These are phyloP conservation scores for Lasiodiplodia theobromae DNA, from an alignment of 2,329 filamentous ascomycete genomes.

Conservation along the genomic window DNA sequence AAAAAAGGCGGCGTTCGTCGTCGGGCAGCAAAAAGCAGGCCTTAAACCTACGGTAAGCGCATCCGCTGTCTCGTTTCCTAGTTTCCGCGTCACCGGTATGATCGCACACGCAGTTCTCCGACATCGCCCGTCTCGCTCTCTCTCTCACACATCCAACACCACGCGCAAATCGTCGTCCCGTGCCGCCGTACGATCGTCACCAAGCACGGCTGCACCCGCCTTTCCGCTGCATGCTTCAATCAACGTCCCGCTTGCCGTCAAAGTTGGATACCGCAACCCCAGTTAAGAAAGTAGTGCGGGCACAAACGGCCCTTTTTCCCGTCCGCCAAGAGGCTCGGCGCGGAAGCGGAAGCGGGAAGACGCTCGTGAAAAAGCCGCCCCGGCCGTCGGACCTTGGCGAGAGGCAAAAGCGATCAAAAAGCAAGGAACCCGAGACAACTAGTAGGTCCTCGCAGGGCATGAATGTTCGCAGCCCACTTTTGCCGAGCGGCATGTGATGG, in stretches of 20 bases:
- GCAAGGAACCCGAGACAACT: background rate
- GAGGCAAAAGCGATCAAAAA: background rate
- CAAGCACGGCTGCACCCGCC: background rate
- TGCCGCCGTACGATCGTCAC: background rate
- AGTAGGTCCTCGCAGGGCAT: background rate
- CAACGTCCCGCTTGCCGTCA: background rate
- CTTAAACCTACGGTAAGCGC: background rate
- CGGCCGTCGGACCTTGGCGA: background rate
- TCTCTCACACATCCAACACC: too few species aligned
- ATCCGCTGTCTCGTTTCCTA: background rate
- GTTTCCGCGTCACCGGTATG: background rate
- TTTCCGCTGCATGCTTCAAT: background rate
- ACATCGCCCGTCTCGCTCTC: background rate
- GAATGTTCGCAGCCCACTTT: background rate
- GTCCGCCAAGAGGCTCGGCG: constrained; percentile 7
- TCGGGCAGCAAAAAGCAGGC: background rate
- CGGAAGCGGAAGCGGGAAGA: background rate
- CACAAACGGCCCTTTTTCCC: background rate
- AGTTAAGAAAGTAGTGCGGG: background rate
- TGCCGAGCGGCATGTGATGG: background rate
- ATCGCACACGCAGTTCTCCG: background rate
- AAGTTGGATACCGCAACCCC: background rate
- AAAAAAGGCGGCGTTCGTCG: background rate
- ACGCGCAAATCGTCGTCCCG: background rate
- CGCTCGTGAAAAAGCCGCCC: background rate